Evolutionary conservation across 129 eudicot species (phyloP), one percentile per base, ranked within the genome.

Genomic region (Kitagawia praeruptora): DNA sequence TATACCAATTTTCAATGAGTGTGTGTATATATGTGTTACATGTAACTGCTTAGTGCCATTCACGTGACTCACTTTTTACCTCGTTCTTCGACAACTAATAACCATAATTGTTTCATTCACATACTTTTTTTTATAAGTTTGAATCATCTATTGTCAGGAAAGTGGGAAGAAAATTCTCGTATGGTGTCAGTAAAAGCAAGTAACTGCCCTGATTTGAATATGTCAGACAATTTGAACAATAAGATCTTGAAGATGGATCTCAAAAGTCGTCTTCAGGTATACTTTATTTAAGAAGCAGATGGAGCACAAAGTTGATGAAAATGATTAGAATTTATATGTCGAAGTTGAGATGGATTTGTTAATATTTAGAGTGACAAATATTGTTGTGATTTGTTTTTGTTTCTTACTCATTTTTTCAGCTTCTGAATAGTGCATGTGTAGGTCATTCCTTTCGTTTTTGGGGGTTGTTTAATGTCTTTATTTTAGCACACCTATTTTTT

Each of bases 241-340:
- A 75, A 56, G 16, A 27, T 58, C 84, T 80, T 72, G 77, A 83
- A 78, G 75, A 75, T 76, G 88, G 85, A 82, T 37, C 23, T 70
- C 49, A 71, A 78, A 79, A 73, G 78, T 81, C 12, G 42, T 78
- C 45, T 80, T 81, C 91, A 86, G 92, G 97, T 92, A 79, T 61
- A 82, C 64, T 76, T 76, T 75, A 44, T 18, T 25, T 5, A 46
- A 75, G 61, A 40, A 46, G 77, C n/a, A 75, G 58, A 41, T 45
- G 40, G 37, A 75, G 42, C 58, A 46, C 58, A 75, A 46, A 23
- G 4, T 74, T 45, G 23, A 46, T 46, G 61, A 46, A 6, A 46
- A n/a, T 75, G 61, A 74, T 46, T 13, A 13, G 6, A 45, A 11
- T 23, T 4, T 42, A 2, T 2, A 25, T 12, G 1, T 45, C 4